Conservation (phyloP, 179 eudicot genomes). For the Corrigiola litoralis region DNA sequence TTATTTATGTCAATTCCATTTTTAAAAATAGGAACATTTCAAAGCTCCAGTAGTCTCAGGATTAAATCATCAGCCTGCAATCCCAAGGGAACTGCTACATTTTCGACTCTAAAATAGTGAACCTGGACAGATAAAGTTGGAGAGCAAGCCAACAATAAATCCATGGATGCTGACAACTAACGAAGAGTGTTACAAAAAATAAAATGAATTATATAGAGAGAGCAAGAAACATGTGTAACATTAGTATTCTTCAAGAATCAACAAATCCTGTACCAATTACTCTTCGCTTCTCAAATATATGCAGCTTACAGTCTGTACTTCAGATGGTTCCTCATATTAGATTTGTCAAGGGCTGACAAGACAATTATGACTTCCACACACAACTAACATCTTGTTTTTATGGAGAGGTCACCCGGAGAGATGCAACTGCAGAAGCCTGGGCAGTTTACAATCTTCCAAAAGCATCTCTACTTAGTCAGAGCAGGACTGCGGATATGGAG, state of each 20-base stretch:
- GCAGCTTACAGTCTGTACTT: not conserved
- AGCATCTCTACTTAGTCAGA: not conserved
- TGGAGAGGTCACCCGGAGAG: not conserved
- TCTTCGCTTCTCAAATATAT: not conserved
- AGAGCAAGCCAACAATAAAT: no score
- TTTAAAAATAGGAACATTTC: no score
- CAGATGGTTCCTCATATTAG: slow-evolving; percentile 1
- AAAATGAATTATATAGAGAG: not conserved
- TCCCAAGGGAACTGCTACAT: no score
- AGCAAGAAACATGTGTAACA: not conserved
- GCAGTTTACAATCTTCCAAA: slow-evolving; percentile 3
- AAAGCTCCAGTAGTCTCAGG: no score
- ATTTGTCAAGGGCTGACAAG: not conserved
- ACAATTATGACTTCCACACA: not conserved
- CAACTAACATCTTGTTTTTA: not conserved
- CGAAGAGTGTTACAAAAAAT: not conserved
- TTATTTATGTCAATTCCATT: no score
- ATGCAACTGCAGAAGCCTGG: not conserved
- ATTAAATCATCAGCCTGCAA: no score
- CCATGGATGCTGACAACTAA: not conserved
- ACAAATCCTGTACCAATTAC: not conserved
- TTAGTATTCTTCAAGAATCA: not conserved
- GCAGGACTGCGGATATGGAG: not conserved
- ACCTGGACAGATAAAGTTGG: no score
- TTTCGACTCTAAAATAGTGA: no score